Evolutionary conservation across 306 rosid genomes (phyloP).

Genomic region (Trifolium pratense): DNA sequence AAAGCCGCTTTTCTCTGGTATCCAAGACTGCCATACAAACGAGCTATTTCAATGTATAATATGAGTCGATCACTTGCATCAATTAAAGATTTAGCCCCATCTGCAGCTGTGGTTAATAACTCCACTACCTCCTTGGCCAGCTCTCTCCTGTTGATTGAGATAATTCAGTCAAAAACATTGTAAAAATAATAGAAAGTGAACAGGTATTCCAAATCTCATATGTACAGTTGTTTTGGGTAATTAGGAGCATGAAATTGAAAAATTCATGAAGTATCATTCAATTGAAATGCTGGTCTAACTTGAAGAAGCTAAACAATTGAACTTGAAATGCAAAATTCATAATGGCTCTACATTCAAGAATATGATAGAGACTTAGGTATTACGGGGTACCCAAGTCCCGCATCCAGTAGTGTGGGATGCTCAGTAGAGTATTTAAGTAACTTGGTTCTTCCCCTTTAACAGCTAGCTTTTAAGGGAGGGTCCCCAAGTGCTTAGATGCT

Average conservation of each 20-base stretch:
- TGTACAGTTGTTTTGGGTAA: conserved; percentile 12
- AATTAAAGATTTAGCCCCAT: conserved; percentile 95
- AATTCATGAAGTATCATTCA: conserved; percentile 19
- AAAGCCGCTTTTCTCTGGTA: conserved; percentile 97
- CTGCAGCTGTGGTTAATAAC: conserved; percentile 87
- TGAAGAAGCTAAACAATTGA: conserved; percentile 12
- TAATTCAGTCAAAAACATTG: conserved; percentile 18
- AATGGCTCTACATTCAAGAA: conserved; percentile 15
- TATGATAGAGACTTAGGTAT: neutral
- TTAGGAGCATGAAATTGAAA: conserved; percentile 18
- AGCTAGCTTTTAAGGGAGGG: neutral
- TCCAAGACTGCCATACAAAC: conserved; percentile 91
- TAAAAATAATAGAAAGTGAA: conserved; percentile 26
- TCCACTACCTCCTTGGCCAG: conserved; percentile 92
- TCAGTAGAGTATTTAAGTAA: neutral
- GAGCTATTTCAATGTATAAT: conserved; percentile 91
- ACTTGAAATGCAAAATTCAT: conserved; percentile 16
- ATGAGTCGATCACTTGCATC: conserved; percentile 94
- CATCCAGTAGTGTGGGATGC: neutral
- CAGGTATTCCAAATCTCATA: conserved; percentile 26
- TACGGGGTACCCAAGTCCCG: neutral
- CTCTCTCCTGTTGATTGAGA: conserved; percentile 72
- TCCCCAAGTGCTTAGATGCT: neutral
- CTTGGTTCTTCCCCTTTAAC: neutral
- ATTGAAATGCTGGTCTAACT: conserved; percentile 36